Conservation (phyloP, 495 filamentous ascomycete genomes). For the Barbatosphaeria neglecta region DNA sequence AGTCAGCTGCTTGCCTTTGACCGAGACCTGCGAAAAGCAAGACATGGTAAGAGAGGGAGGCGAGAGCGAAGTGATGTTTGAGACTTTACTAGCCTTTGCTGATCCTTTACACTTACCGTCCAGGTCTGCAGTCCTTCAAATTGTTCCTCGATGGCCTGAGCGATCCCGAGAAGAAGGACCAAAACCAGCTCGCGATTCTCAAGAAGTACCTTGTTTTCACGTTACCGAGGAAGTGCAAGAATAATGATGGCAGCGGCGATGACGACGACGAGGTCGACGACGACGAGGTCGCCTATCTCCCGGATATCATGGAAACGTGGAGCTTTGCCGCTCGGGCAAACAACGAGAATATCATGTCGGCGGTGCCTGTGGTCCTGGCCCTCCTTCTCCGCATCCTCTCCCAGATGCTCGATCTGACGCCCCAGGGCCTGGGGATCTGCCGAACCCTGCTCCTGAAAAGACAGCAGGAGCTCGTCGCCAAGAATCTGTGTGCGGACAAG, state of each 20-base stretch:
- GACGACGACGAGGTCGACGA: constrained; percentile 33
- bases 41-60: constrained; percentile 46
- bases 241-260: not conserved
- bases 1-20: constrained; percentile 52
- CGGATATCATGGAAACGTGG: constrained; percentile 72
- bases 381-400: constrained; percentile 66
- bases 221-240: constrained; percentile 25
- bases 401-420: constrained; percentile 53
- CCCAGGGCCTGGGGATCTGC: constrained; percentile 60
- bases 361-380: constrained; percentile 62
- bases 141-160: constrained; percentile 57
- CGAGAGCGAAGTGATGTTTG: not conserved
- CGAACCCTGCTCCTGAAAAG: constrained; percentile 60
- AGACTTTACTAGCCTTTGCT: not conserved
- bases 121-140: constrained; percentile 69
- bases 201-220: constrained; percentile 62
- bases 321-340: constrained; percentile 57
- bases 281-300: constrained; percentile 46
- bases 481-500: constrained; percentile 59
- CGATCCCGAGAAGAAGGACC: constrained; percentile 25
- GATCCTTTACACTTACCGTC: not conserved
- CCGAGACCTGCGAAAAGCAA: constrained; percentile 47
- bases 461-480: constrained; percentile 59
- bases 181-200: constrained; percentile 48
- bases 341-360: constrained; percentile 62